Base-by-base conservation (phyloP, 2,329 filamentous ascomycete species). In the Cephalotrichum gorgonifer region DNA sequence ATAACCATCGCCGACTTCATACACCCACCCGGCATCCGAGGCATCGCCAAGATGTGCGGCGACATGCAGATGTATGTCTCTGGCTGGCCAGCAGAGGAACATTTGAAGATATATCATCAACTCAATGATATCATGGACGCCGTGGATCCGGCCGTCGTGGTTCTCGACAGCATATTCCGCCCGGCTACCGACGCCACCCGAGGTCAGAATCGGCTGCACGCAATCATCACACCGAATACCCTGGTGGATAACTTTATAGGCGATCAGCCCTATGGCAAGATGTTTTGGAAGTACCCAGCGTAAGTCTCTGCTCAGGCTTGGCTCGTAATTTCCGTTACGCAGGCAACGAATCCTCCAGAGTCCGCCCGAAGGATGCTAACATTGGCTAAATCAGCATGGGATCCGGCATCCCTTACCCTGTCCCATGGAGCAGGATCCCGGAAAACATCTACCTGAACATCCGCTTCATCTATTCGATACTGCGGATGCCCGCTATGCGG, bases 181-280 rank as follows among this genome's bases (percentile, higher is more conserved):
- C 60, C 60, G 1, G 59, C 52, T 7, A 49, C 60, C 11, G 56
- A 61, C 25, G 55, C 54, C 2, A 51, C 54, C 2, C 51, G 53
- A 14, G 51, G 57, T n/a, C 47, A 51, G 17, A 53, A 55, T 33
- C 51, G 58, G 33, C 62, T 14, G 53, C 69, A 53, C 62, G 67
- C 52, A 2, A 52, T 72, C 1, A 54, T 75, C 20, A 66, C 66
- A 31, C 72, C 72, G 3, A 74, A 72, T 39, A 62, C 68, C n/a
- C n/a, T n/a, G n/a, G n/a, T n/a, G n/a, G n/a, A n/a, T n/a, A n/a
- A n/a, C n/a, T n/a, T n/a, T n/a, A n/a, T n/a, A n/a, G n/a, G n/a
- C n/a, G n/a, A n/a, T n/a, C n/a, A n/a, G n/a, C n/a, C n/a, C n/a
- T n/a, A n/a, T n/a, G n/a, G n/a, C n/a, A n/a, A n/a, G n/a, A n/a